These are phyloP conservation scores for Plectranthus barbatus DNA, from an alignment of 257 asterid species.

Conservation along the genomic window DNA sequence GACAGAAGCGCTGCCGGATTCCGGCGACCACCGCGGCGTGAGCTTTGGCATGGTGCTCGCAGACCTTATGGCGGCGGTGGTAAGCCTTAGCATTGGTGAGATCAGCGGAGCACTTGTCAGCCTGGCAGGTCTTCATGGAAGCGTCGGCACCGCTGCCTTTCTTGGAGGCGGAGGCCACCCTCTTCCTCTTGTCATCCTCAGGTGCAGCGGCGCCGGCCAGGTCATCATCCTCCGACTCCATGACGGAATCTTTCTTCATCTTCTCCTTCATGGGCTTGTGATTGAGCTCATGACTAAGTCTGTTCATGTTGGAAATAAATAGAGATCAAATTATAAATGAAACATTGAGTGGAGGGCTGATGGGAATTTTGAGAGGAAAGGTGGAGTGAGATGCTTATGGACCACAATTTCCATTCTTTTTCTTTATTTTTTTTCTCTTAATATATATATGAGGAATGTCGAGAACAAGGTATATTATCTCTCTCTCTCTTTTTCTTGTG, in stretches of 20 bases:
- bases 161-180: constrained; percentile 15
- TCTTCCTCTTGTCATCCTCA: constrained; percentile 40
- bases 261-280: constrained; percentile 16
- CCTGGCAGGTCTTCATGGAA: constrained; percentile 52
- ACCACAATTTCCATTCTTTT: constrained; percentile 38
- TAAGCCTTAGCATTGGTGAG: constrained; percentile 48
- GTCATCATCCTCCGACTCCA: constrained; percentile 24
- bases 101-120: constrained; percentile 49
- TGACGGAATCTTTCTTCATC: constrained; percentile 15
- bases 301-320: constrained; percentile 2
- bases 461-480: constrained; percentile 18
- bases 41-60: constrained; percentile 60
- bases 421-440: background rate
- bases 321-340: background rate
- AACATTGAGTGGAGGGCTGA: constrained; percentile 31
- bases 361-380: constrained; percentile 45
- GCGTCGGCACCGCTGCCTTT: constrained; percentile 20
- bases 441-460: constrained; percentile 4
- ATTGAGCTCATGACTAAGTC: background rate
- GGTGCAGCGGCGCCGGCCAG: background rate
- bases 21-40: constrained; percentile 60
- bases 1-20: constrained; percentile 69
- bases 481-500: constrained; percentile 10
- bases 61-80: constrained; percentile 65
- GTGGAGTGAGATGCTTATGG: constrained; percentile 45